Evolutionary conservation across 192 early-diverging fungal genomes (phyloP).

Genomic region (Neocallimastix lanati): DNA sequence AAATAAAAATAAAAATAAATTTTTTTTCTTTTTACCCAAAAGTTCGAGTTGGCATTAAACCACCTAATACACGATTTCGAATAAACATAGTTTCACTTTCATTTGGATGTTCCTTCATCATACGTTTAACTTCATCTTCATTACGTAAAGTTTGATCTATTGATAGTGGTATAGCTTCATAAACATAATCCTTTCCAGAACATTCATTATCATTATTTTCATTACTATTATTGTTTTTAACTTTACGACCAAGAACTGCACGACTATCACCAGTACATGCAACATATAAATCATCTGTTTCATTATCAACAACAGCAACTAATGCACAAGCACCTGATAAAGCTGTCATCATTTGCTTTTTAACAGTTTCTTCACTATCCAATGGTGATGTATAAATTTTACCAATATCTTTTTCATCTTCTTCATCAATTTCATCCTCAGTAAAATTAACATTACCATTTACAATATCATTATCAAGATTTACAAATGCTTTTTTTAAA

Average conservation of each 20-base stretch:
- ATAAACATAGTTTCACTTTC: conserved; percentile 37
- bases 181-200: conserved; percentile 20
- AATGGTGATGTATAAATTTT: not conserved
- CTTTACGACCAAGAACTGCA: not conserved
- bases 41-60: too few relatives aligned
- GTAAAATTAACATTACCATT: not conserved
- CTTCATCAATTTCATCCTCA: not conserved
- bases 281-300: not conserved
- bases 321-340: conserved; percentile 1
- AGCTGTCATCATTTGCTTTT: not conserved
- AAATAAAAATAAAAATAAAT: too few relatives aligned
- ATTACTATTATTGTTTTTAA: not conserved
- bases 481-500: not conserved
- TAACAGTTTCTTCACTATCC: not conserved
- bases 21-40: too few relatives aligned
- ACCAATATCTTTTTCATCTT: not conserved
- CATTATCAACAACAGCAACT: not conserved
- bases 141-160: conserved; percentile 42
- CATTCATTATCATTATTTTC: not conserved
- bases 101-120: conserved; percentile 50
- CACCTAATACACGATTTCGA: conserved; percentile 38
- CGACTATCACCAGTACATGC: not conserved
- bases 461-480: not conserved
- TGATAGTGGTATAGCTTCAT: conserved; percentile 33
- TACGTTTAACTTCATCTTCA: conserved; percentile 24